A percentile compares a stretch with the other conserved stretches of the same genome.
Conservation (phyloP, 495 filamentous ascomycete species). For the Hyaloscypha finlandica region DNA sequence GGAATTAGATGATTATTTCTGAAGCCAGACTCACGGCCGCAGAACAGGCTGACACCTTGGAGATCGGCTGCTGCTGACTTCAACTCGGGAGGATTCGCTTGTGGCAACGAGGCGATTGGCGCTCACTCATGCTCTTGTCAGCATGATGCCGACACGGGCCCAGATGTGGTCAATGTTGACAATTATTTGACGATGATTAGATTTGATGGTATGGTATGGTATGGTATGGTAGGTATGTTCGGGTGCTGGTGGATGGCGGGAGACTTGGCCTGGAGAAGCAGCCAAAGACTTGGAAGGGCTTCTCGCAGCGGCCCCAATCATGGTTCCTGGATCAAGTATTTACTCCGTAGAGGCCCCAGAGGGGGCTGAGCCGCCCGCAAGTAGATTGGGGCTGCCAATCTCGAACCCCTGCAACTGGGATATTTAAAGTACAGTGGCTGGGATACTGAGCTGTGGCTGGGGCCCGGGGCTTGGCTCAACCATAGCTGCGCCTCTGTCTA, state of each 20-base stretch:
- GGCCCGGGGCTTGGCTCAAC: background rate
- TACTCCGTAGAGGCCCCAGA: background rate
- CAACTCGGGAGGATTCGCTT: background rate
- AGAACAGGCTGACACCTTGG: background rate
- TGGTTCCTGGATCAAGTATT: background rate
- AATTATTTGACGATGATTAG: background rate
- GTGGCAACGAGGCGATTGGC: slow-evolving; percentile 1
- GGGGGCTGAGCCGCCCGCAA: background rate
- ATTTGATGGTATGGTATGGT: background rate
- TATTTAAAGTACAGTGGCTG: slow-evolving; percentile 1
- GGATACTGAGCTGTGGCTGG: background rate
- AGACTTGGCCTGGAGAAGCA: background rate
- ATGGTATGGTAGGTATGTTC: background rate
- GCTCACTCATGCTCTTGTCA: background rate
- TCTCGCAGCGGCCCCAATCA: background rate
- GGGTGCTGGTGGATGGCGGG: background rate
- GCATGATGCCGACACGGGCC: background rate
- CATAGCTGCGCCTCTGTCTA: background rate
- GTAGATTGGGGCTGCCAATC: background rate
- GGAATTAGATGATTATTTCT: background rate
- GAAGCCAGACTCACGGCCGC: background rate
- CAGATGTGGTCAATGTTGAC: background rate
- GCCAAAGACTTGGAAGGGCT: background rate
- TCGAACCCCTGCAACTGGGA: background rate
- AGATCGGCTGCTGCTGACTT: background rate